These are phyloP conservation scores for Petasospora fabianii DNA, from an alignment of 1,139 yeast genomes.

Conservation along the genomic window DNA sequence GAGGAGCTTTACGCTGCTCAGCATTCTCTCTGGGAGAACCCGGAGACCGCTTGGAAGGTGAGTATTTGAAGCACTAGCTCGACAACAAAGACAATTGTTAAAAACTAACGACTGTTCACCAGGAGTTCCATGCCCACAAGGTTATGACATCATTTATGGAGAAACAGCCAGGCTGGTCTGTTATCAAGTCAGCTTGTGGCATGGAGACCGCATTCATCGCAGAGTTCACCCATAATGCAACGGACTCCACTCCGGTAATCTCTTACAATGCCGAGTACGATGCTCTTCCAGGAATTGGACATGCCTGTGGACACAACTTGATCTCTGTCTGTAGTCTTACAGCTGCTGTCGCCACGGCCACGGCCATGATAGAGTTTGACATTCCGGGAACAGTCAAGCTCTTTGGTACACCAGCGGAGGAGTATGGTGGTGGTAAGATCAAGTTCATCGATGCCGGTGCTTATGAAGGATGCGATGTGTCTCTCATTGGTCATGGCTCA, in stretches of 20 bases:
- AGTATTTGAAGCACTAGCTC: not conserved
- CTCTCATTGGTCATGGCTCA: conserved; percentile 7
- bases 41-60: conserved; percentile 3
- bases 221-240: conserved; percentile 3
- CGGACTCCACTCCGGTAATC: conserved; percentile 3
- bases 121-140: conserved; percentile 8
- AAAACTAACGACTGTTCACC: too few species aligned
- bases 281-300: conserved; percentile 12
- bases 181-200: conserved; percentile 6
- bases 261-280: conserved; percentile 12
- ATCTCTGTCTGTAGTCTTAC: conserved; percentile 8
- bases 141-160: conserved; percentile 6
- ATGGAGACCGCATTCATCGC: conserved; percentile 9
- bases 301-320: conserved; percentile 13
- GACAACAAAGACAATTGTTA: too few species aligned
- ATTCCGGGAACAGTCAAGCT: conserved; percentile 11
- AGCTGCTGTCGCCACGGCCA: conserved; percentile 5
- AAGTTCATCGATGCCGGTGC: conserved; percentile 8
- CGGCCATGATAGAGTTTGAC: conserved; percentile 8
- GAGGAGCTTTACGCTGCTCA: conserved; percentile 4
- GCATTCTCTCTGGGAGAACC: conserved; percentile 8
- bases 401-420: conserved; percentile 12
- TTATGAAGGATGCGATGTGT: conserved; percentile 9
- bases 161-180: conserved; percentile 9
- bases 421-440: conserved; percentile 11